phyloP scores from a whole-genome alignment of 73 alveolate species.

The Paramecium biaurelia region DNA sequence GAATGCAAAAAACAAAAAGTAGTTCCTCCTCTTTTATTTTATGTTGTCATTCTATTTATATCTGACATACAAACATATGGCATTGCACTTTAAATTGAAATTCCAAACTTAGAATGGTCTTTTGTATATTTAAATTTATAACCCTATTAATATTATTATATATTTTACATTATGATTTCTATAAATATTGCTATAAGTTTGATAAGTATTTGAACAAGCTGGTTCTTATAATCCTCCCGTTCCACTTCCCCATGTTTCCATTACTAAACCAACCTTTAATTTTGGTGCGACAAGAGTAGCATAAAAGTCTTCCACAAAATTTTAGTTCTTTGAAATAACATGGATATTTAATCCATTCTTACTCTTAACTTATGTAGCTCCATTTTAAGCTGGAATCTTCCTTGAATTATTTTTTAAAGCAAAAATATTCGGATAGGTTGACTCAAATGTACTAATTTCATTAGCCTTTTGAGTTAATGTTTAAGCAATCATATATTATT shows the following conservation, averaged over 20 bases:
- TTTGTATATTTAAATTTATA: constrained; percentile 58
- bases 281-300: constrained; percentile 37
- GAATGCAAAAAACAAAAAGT: constrained; percentile 45
- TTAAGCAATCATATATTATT: not conserved
- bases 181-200: not conserved
- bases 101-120: constrained; percentile 60
- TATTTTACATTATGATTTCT: constrained; percentile 19
- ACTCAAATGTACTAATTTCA: not conserved
- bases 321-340: constrained; percentile 37
- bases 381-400: not conserved
- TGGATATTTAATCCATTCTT: not conserved
- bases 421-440: constrained; percentile 12
- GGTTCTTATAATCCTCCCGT: constrained; percentile 26
- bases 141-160: not conserved
- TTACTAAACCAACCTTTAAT: not conserved
- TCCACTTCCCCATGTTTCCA: constrained; percentile 65
- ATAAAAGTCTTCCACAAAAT: constrained; percentile 34
- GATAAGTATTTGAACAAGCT: not conserved
- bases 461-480: constrained; percentile 1
- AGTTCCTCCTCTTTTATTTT: constrained; percentile 65
- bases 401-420: not conserved
- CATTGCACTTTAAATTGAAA: not conserved
- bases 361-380: not conserved
- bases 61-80: constrained; percentile 60
- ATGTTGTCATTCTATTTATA: constrained; percentile 42